A percentile compares a stretch with the other conserved stretches of the same genome.
Evolutionary conservation across 768 basidiomycete species (phyloP).

Genomic region (Hortiboletus campestris): DNA sequence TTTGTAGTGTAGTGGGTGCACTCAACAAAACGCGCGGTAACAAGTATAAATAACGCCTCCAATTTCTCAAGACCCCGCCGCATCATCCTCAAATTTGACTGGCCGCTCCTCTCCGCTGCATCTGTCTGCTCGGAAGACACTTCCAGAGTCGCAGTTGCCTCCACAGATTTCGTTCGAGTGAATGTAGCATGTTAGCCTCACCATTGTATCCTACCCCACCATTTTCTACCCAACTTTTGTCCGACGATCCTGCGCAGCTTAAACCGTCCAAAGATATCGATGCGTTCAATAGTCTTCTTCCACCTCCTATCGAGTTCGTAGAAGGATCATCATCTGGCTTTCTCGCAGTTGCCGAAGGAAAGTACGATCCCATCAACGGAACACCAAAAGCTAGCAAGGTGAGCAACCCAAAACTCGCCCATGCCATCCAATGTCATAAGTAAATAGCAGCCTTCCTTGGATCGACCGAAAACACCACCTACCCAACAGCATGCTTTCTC

Average conservation of each 20-base stretch:
- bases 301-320: slow-evolving; percentile 78
- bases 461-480: slow-evolving; percentile 24
- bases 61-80: slow-evolving; percentile 12
- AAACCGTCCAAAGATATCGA: slow-evolving; percentile 70
- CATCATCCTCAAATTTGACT: slow-evolving; percentile 4
- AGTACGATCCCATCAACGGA: slow-evolving; percentile 79
- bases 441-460: slow-evolving; percentile 10
- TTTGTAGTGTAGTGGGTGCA: not conserved
- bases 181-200: slow-evolving; percentile 60
- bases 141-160: not conserved
- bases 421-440: slow-evolving; percentile 1
- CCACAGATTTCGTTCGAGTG: slow-evolving; percentile 3
- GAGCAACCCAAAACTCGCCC: slow-evolving; percentile 19
- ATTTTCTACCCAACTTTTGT: slow-evolving; percentile 48
- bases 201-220: slow-evolving; percentile 55
- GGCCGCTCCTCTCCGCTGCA: slow-evolving; percentile 13
- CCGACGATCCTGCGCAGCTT: slow-evolving; percentile 55
- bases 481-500: slow-evolving; percentile 27
- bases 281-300: slow-evolving; percentile 73
- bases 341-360: slow-evolving; percentile 67
- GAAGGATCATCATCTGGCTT: slow-evolving; percentile 81
- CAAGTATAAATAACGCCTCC: slow-evolving; percentile 26
- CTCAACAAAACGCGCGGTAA: slow-evolving; percentile 21
- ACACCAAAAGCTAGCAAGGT: slow-evolving; percentile 56
- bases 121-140: slow-evolving; percentile 6